A percentile compares a stretch with the other conserved stretches of the same genome.
Evolutionary conservation across 345 rosid species (phyloP).

Genomic region (Euclidium syriacum): DNA sequence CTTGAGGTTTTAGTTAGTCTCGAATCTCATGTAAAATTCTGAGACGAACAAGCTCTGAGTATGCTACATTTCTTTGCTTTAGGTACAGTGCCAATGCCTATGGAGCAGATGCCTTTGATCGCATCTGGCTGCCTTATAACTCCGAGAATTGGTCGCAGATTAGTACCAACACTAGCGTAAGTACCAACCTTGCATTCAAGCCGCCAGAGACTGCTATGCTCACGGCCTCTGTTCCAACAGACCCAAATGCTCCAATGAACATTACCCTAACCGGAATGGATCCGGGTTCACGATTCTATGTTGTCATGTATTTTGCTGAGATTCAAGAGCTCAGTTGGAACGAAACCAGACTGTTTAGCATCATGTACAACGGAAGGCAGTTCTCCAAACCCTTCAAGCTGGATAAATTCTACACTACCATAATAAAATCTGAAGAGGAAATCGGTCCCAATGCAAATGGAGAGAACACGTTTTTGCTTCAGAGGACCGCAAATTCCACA

Average conservation of each 20-base stretch:
- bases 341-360: conserved; percentile 25
- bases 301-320: conserved; percentile 34
- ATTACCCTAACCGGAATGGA: neutral
- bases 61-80: neutral
- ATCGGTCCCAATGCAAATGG: neutral
- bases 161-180: neutral
- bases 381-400: conserved; percentile 6
- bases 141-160: neutral
- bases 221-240: conserved; percentile 27
- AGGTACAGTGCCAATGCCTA: conserved; percentile 23
- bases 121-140: conserved; percentile 28
- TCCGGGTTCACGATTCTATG: neutral
- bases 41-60: neutral
- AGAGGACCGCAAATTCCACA: conserved; percentile 9
- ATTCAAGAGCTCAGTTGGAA: conserved; percentile 6
- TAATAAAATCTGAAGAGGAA: neutral
- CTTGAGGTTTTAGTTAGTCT: conserved; percentile 25
- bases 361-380: conserved; percentile 9
- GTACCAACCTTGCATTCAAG: neutral
- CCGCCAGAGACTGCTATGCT: conserved; percentile 25
- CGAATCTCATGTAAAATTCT: neutral
- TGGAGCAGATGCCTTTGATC: conserved; percentile 27
- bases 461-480: neutral
- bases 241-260: neutral
- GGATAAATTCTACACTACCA: neutral